Percentiles rank a stretch among this genome's conserved stretches.
Evolutionary conservation across 345 rosid species (phyloP).

Genomic region (Ricinus communis): DNA sequence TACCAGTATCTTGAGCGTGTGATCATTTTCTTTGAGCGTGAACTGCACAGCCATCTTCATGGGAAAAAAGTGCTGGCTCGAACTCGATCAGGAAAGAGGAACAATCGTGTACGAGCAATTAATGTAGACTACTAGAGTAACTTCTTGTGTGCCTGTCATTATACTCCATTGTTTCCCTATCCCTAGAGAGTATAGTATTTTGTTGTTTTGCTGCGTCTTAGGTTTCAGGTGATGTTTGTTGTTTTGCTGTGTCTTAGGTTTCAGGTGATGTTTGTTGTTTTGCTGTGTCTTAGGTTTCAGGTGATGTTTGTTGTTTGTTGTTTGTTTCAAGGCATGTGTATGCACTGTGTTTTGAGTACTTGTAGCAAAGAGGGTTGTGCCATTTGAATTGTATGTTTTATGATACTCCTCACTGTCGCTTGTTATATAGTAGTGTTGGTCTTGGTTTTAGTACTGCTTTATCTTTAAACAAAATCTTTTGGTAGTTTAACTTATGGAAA

Average conservation of each 20-base stretch:
- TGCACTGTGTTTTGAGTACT: neutral
- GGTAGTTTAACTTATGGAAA: too few species aligned
- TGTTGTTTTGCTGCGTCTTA: neutral
- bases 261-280: too few species aligned
- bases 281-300: too few species aligned
- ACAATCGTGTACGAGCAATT: neutral
- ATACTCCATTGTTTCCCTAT: neutral
- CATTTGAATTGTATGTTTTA: neutral
- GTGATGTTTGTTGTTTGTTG: too few species aligned
- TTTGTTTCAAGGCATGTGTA: too few species aligned
- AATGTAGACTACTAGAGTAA: neutral
- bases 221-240: too few species aligned
- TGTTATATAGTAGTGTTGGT: neutral
- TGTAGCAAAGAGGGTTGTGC: neutral
- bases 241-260: neutral
- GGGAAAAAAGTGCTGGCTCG: slow-evolving; percentile 8
- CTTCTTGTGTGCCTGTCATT: neutral
- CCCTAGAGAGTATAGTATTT: neutral
- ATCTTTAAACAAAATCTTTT: too few species aligned
- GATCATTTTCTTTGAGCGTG: neutral
- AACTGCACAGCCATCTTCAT: slow-evolving; percentile 12
- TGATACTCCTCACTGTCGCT: neutral
- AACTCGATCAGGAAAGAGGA: neutral
- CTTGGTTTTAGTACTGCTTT: too few species aligned
- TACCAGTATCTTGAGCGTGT: neutral